Base-by-base conservation (phyloP, 768 basidiomycete genomes). In the Pulveroboletus sp. region DNA sequence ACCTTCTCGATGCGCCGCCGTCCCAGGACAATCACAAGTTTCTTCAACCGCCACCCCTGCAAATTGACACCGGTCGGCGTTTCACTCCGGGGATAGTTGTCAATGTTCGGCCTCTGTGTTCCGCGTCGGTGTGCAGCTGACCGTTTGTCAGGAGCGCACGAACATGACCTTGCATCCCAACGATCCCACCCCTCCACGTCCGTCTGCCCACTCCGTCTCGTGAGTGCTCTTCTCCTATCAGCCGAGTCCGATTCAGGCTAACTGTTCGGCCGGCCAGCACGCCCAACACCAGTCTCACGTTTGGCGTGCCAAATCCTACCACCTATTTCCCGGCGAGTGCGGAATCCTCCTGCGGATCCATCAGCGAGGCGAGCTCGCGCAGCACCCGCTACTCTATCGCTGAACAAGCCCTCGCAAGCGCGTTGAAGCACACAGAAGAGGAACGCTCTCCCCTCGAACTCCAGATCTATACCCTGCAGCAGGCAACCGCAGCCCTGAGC, bases 401-500 rank as follows among this genome's bases (percentile, higher is more conserved):
- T 24, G 77, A 79, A 64, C 65, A 65, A 37, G 70, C 71, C 24
- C 72, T 80, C 32, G 63, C 61, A 42, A 54, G 58, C 43, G 65
- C 72, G 46, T 54, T 76, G 27, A 59, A 56, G 58, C 56, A 62
- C 31, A 73, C 68, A 45, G 56, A 65, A 40, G 51, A 54, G 6
- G 73, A 73, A 53, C 56, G 62, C 7, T 69, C 73, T 3, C 59
- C 72, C 24, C 63, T 67, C 29, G 73, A 80, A 54, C 68, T 80
- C 50, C 75, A 80, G 58, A 74, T 81, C 40, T 62, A 67, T 39
- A 64, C 72, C 20, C 64, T 82, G 52, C 69, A 75, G 47, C 65
- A 63, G 30, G 79, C 73, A n/a, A 73, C 72, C 5, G 63, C 68
- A 31, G 43, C 71, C 27, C 67, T 82, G 43, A 65, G 68, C 37